phyloP scores from a whole-genome alignment of 495 filamentous ascomycete genomes.

The Penicillium canescens region DNA sequence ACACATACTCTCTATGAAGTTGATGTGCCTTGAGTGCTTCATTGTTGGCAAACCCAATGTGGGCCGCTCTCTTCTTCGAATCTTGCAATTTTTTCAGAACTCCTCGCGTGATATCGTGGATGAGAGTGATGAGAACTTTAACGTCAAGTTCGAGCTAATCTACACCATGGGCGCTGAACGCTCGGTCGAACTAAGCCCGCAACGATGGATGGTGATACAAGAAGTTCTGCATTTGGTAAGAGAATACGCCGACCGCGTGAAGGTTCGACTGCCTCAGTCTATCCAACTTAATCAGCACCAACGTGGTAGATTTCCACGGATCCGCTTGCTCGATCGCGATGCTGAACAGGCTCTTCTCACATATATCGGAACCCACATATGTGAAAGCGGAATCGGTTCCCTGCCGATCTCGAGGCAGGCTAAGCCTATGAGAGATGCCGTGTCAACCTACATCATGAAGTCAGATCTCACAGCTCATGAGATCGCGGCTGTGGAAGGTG shows the following conservation, averaged over 20 bases:
- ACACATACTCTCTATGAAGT: slow-evolving; percentile 67
- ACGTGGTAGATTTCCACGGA: slow-evolving; percentile 21
- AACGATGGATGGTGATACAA: slow-evolving; percentile 63
- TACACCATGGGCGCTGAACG: slow-evolving; percentile 66
- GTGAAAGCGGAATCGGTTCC: slow-evolving; percentile 15
- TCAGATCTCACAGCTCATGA: slow-evolving; percentile 24
- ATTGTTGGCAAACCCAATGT: slow-evolving; percentile 20
- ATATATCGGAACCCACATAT: slow-evolving; percentile 13
- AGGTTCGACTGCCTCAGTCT: slow-evolving; percentile 20
- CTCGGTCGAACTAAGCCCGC: slow-evolving; percentile 54
- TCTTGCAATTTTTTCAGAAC: slow-evolving; percentile 41
- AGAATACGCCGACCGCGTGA: slow-evolving; percentile 18
- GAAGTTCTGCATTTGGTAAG: slow-evolving; percentile 49
- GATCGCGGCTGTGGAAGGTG: slow-evolving; percentile 32
- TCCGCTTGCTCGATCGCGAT: slow-evolving; percentile 18
- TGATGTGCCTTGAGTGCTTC: slow-evolving; percentile 61
- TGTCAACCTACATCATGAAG: slow-evolving; percentile 46
- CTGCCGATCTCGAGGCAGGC: slow-evolving; percentile 31
- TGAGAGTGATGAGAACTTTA: slow-evolving; percentile 67
- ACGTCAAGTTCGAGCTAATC: slow-evolving; percentile 60
- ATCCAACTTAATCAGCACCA: slow-evolving; percentile 31
- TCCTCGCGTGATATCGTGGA: slow-evolving; percentile 59
- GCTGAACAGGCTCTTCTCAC: slow-evolving; percentile 5
- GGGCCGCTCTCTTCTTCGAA: slow-evolving; percentile 35
- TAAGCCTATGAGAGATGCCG: slow-evolving; percentile 27